These are phyloP conservation scores for Dendryphion nanum DNA, from an alignment of 2,329 filamentous ascomycete genomes.

Conservation along the genomic window DNA sequence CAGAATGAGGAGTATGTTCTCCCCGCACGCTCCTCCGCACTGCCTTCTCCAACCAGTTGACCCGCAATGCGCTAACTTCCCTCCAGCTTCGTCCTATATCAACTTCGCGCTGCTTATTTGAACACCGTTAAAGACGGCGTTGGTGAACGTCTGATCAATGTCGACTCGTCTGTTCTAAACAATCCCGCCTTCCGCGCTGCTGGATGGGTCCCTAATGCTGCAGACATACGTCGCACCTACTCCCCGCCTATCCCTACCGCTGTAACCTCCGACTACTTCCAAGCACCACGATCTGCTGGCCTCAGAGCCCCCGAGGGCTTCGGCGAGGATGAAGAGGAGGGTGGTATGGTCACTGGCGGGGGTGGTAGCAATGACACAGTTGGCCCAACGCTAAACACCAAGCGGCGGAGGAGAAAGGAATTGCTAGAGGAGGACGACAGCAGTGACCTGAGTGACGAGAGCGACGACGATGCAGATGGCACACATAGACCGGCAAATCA, in stretches of 20 bases:
- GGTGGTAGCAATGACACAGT: conserved; percentile 65
- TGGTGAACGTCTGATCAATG: conserved; percentile 77
- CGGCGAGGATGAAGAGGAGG: conserved; percentile 70
- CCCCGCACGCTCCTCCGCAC: conserved; percentile 8
- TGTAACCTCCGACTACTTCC: conserved; percentile 80
- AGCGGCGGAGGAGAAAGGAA: conserved; percentile 67
- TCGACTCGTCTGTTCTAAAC: conserved; percentile 77
- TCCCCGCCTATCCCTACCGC: conserved; percentile 84
- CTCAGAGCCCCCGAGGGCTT: conserved; percentile 54
- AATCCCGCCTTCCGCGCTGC: conserved; percentile 79
- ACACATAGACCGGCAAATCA: conserved; percentile 69
- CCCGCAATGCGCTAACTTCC: conserved; percentile 3
- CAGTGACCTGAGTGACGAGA: conserved; percentile 81
- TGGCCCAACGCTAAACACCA: conserved; percentile 62
- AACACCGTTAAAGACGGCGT: conserved; percentile 79
- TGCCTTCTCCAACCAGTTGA: too few relatives aligned
- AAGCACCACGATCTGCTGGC: conserved; percentile 62
- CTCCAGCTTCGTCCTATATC: conserved; percentile 73
- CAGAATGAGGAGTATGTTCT: conserved; percentile 45
- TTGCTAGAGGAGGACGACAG: conserved; percentile 83
- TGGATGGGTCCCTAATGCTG: conserved; percentile 73
- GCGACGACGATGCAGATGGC: conserved; percentile 69
- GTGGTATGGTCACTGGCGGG: conserved; percentile 66
- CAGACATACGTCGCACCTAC: conserved; percentile 78
- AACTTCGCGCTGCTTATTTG: conserved; percentile 77